Percentiles rank a stretch among this genome's conserved stretches.
phyloP scores from a whole-genome alignment of 2,329 filamentous ascomycete genomes.

The Lachnellula subtilissima region DNA sequence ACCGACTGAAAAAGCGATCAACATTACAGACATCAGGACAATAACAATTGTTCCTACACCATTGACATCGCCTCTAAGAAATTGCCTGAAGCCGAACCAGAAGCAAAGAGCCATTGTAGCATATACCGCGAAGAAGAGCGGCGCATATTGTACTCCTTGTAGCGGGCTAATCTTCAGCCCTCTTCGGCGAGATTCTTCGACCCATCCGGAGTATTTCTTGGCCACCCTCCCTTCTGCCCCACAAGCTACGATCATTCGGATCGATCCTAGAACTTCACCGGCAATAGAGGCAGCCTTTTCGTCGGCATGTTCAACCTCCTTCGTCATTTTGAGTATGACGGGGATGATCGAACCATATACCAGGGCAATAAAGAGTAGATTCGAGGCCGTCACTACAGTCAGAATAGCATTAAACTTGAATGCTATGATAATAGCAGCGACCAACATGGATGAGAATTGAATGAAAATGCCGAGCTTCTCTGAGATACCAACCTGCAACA shows the following conservation, averaged over 20 bases:
- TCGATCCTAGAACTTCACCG: slow-evolving; percentile 54
- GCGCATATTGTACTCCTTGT: slow-evolving; percentile 47
- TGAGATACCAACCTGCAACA: slow-evolving; percentile 59
- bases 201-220: slow-evolving; percentile 49
- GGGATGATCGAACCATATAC: slow-evolving; percentile 47
- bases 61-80: slow-evolving; percentile 41
- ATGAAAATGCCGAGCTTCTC: slow-evolving; percentile 57
- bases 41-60: slow-evolving; percentile 45
- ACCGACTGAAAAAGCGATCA: slow-evolving; percentile 52
- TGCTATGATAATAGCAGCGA: slow-evolving; percentile 49
- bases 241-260: slow-evolving; percentile 59
- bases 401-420: slow-evolving; percentile 55
- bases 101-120: slow-evolving; percentile 53
- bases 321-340: slow-evolving; percentile 49
- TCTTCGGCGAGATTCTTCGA: slow-evolving; percentile 48
- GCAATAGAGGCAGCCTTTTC: slow-evolving; percentile 55
- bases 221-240: slow-evolving; percentile 53
- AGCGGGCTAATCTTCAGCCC: slow-evolving; percentile 47
- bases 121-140: slow-evolving; percentile 37
- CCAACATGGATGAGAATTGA: slow-evolving; percentile 49
- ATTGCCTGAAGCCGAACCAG: slow-evolving; percentile 56
- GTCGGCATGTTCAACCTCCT: slow-evolving; percentile 45
- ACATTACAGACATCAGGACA: slow-evolving; percentile 49
- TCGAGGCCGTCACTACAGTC: slow-evolving; percentile 53
- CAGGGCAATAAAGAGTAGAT: slow-evolving; percentile 51